These are phyloP conservation scores for Trichoderma brevicompactum DNA, from an alignment of 2,329 filamentous ascomycete genomes.

Conservation along the genomic window DNA sequence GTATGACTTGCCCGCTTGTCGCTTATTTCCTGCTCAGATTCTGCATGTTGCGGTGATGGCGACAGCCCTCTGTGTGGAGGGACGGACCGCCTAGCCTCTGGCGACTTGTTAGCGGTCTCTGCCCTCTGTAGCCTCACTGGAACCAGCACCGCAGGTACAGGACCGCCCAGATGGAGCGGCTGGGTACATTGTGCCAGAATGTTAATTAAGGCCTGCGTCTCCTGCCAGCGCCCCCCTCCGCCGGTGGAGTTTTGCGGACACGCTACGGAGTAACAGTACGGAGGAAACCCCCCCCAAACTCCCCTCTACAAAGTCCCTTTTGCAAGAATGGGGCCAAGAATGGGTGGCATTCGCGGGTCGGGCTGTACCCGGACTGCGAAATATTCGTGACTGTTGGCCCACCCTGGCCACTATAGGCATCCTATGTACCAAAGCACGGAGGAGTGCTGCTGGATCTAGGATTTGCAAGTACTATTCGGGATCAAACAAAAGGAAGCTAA, in stretches of 20 bases:
- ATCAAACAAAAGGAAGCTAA: conserved; percentile 24
- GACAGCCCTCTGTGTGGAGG: conserved; percentile 12
- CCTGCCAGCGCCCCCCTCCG: conserved; percentile 2
- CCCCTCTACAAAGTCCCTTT: background rate
- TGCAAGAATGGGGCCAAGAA: conserved; percentile 1
- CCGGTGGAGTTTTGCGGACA: conserved; percentile 22
- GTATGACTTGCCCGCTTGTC: background rate
- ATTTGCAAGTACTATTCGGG: background rate
- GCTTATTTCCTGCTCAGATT: conserved; percentile 9
- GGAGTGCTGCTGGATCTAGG: background rate
- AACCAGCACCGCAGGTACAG: background rate
- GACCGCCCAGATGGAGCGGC: too few relatives aligned
- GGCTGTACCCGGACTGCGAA: conserved; percentile 23
- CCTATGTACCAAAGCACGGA: background rate
- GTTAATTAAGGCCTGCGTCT: conserved; percentile 17
- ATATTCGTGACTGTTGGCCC: conserved; percentile 3
- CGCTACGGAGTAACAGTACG: conserved; percentile 1
- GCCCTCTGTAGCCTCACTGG: background rate
- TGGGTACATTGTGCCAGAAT: background rate
- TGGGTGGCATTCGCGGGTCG: conserved; percentile 15
- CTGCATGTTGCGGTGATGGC: background rate
- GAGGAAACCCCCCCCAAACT: too few relatives aligned
- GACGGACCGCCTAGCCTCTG: conserved; percentile 10
- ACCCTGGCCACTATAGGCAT: background rate
- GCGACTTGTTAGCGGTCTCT: conserved; percentile 3